phyloP scores from a whole-genome alignment of 805 yeast species.

The Dipodascus geniculatus region DNA sequence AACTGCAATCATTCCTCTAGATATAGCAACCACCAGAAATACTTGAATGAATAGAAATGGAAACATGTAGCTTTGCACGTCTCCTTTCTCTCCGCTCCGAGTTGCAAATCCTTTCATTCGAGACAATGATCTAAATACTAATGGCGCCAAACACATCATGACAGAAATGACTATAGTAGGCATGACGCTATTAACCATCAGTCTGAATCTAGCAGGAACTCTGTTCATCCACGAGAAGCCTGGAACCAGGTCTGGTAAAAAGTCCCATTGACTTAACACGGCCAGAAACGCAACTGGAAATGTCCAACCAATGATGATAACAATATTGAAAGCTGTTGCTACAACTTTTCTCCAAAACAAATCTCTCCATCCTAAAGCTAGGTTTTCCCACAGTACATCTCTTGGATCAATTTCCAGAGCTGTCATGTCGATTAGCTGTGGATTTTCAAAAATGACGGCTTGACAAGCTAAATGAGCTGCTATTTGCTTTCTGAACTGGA shows the following conservation, averaged over 20 bases:
- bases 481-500: constrained; percentile 45
- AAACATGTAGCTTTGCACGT: constrained; percentile 68
- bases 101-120: constrained; percentile 47
- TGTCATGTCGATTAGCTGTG: constrained; percentile 2
- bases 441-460: constrained; percentile 32
- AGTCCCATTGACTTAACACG: constrained; percentile 60
- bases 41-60: constrained; percentile 70
- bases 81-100: constrained; percentile 52
- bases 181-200: constrained; percentile 45
- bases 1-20: constrained; percentile 62
- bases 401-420: constrained; percentile 42
- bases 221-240: constrained; percentile 41
- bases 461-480: constrained; percentile 59
- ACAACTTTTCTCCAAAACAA: constrained; percentile 30
- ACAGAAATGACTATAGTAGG: constrained; percentile 57
- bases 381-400: constrained; percentile 64
- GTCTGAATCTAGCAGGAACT: constrained; percentile 42
- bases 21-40: constrained; percentile 72
- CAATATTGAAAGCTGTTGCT: constrained; percentile 36
- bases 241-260: constrained; percentile 50
- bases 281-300: constrained; percentile 78
- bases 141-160: constrained; percentile 52
- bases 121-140: constrained; percentile 43
- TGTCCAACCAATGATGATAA: constrained; percentile 58
- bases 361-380: constrained; percentile 30